Percentiles rank a stretch among this genome's conserved stretches.
Conservation (phyloP, 805 yeast species). For the Yamadazyma endophytica region DNA sequence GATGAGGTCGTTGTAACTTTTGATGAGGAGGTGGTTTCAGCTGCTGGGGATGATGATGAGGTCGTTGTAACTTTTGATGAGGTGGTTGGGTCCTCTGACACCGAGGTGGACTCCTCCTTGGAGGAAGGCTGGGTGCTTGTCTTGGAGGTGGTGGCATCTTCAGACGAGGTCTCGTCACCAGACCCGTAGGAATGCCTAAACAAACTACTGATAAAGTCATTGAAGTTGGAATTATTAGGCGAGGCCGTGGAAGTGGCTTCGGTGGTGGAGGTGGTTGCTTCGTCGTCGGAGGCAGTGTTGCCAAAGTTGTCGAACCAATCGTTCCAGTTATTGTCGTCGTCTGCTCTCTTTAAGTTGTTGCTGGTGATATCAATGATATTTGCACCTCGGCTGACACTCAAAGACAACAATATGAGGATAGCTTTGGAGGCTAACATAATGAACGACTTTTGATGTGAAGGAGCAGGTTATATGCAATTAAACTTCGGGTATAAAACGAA, state of each 20-base stretch:
- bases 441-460: too few relatives aligned
- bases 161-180: slow-evolving; percentile 1
- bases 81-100: neutral
- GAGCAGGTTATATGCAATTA: too few relatives aligned
- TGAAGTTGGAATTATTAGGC: slow-evolving; percentile 5
- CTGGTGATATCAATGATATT: slow-evolving; percentile 6
- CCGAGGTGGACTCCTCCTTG: too few relatives aligned
- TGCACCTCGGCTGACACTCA: neutral
- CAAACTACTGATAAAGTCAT: slow-evolving; percentile 5
- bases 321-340: slow-evolving; percentile 5
- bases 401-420: too few relatives aligned
- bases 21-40: slow-evolving; percentile 3
- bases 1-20: neutral
- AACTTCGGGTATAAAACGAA: neutral
- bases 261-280: neutral
- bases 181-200: neutral
- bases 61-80: slow-evolving; percentile 3
- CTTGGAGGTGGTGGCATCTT: slow-evolving; percentile 1
- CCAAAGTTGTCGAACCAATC: slow-evolving; percentile 6
- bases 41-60: slow-evolving; percentile 3
- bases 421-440: neutral
- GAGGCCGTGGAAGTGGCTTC: neutral
- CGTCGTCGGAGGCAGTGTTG: neutral
- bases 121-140: too few relatives aligned
- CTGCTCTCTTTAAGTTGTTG: slow-evolving; percentile 3